Conservation (phyloP, 148 eudicot species). For the Camellia granthamiana region DNA sequence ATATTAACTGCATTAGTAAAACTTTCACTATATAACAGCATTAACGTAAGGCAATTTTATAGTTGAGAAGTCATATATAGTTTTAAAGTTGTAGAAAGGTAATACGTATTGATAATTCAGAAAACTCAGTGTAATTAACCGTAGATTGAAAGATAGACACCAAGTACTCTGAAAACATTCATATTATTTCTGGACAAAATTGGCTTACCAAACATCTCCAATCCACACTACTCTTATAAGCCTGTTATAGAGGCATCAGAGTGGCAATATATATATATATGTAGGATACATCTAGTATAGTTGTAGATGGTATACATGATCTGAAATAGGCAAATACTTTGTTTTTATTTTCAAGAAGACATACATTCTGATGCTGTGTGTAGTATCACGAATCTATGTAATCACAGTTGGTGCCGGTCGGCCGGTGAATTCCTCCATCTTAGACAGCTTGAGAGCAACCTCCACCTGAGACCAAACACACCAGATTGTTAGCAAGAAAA, state of each 20-base stretch:
- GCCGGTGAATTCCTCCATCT: constrained; percentile 92
- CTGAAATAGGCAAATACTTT: neutral
- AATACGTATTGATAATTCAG: too few relatives aligned
- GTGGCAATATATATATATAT: neutral
- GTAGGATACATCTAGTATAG: neutral
- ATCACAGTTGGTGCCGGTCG: constrained; percentile 91
- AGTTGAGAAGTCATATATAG: too few relatives aligned
- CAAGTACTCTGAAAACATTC: neutral
- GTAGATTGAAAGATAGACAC: too few relatives aligned
- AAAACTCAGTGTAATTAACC: too few relatives aligned
- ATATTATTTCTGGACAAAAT: constrained; percentile 8
- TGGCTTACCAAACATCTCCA: neutral
- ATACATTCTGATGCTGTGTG: neutral
- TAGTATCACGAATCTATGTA: constrained; percentile 44
- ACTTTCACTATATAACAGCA: too few relatives aligned
- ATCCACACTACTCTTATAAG: neutral
- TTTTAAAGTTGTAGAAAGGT: too few relatives aligned
- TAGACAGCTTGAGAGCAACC: constrained; percentile 87
- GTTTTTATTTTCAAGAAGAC: neutral
- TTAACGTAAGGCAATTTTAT: too few relatives aligned
- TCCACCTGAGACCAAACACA: constrained; percentile 50
- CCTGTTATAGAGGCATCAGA: neutral
- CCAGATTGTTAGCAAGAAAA: neutral
- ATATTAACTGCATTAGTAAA: too few relatives aligned
- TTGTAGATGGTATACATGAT: neutral